A percentile compares a stretch with the other conserved stretches of the same genome.
Evolutionary conservation across 768 basidiomycete species (phyloP).

Genomic region (Podaxis mareebaensis): DNA sequence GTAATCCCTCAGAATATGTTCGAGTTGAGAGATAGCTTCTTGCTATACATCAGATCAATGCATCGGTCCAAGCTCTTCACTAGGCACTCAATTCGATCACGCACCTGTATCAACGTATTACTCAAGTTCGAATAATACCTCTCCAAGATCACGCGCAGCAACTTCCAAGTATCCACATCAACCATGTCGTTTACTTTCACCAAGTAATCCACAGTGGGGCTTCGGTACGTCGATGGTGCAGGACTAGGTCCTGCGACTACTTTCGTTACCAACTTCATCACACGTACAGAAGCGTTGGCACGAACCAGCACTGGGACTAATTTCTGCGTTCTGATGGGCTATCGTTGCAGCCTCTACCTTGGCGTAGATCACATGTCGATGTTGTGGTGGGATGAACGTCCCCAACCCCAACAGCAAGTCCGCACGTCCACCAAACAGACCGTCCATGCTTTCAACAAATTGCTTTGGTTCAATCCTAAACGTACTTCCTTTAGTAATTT

Average conservation of each 20-base stretch:
- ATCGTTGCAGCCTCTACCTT: neutral
- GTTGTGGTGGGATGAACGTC: neutral
- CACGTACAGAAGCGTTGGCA: neutral
- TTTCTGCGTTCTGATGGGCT: neutral
- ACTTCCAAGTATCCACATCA: neutral
- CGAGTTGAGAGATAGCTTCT: neutral
- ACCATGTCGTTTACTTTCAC: neutral
- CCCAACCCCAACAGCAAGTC: neutral
- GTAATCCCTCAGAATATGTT: neutral
- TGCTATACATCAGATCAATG: neutral
- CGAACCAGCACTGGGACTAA: neutral
- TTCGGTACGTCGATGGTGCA: neutral
- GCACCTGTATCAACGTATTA: neutral
- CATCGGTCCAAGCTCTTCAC: neutral
- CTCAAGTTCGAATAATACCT: slow-evolving; percentile 2
- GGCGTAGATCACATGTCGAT: neutral
- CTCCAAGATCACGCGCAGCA: neutral
- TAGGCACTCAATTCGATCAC: neutral
- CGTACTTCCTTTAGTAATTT: neutral
- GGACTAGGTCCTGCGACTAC: neutral
- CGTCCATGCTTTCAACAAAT: neutral
- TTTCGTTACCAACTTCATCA: neutral
- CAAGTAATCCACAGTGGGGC: neutral
- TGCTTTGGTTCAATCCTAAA: neutral
- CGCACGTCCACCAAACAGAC: neutral